Percentiles rank a stretch among this genome's conserved stretches.
Conservation (phyloP, 2,329 filamentous ascomycete genomes). For the Neurospora crassa region DNA sequence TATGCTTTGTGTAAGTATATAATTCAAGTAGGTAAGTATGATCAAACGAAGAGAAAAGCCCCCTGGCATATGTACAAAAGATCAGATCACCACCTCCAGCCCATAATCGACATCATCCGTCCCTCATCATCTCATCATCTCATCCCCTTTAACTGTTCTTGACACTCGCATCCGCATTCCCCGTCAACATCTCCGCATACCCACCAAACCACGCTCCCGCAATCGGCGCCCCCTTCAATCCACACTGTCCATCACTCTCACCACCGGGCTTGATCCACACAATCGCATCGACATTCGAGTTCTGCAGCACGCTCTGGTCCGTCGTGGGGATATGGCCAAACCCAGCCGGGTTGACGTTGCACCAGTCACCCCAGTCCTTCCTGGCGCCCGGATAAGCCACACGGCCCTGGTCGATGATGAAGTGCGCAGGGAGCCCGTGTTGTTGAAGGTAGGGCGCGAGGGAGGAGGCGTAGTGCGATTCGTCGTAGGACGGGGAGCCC, state of each 20-base stretch:
- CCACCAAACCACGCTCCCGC: slow-evolving; percentile 33
- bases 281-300: slow-evolving; percentile 29
- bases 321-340: slow-evolving; percentile 29
- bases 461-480: slow-evolving; percentile 29
- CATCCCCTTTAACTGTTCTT: not conserved
- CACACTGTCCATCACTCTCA: slow-evolving; percentile 33
- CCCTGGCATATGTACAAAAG: too few species aligned
- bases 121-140: too few species aligned
- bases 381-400: slow-evolving; percentile 27
- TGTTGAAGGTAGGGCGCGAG: slow-evolving; percentile 27
- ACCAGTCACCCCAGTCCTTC: slow-evolving; percentile 33
- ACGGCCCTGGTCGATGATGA: slow-evolving; percentile 37
- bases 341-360: slow-evolving; percentile 31
- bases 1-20: too few species aligned
- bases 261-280: slow-evolving; percentile 37
- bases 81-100: too few species aligned
- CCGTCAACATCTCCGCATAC: slow-evolving; percentile 30
- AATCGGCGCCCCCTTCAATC: slow-evolving; percentile 25
- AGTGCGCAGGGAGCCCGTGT: slow-evolving; percentile 30
- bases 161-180: slow-evolving; percentile 25
- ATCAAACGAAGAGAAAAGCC: too few species aligned
- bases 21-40: too few species aligned
- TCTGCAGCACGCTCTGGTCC: slow-evolving; percentile 17
- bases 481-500: slow-evolving; percentile 30
- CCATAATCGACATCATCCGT: too few species aligned